Percentiles rank a stretch among this genome's conserved stretches.
These are phyloP conservation scores for Spizellomyces sp. DNA, from an alignment of 192 early-diverging fungal species.

Conservation along the genomic window DNA sequence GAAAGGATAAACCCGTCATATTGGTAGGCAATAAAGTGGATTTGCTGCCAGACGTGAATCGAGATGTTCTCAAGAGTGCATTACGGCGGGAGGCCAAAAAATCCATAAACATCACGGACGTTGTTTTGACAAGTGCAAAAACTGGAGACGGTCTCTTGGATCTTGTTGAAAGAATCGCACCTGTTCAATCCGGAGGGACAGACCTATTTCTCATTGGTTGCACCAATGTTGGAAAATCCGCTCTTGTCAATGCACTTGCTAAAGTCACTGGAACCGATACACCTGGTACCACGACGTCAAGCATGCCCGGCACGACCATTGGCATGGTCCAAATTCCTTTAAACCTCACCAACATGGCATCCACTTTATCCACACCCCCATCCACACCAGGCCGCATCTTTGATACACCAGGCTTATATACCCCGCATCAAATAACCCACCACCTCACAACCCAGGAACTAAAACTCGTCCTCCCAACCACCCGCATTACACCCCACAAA, in stretches of 20 bases:
- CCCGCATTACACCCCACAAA: neutral
- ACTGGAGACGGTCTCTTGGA: constrained; percentile 14
- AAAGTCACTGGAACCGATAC: constrained; percentile 41
- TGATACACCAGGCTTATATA: constrained; percentile 31
- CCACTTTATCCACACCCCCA: constrained; percentile 30
- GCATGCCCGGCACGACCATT: constrained; percentile 76
- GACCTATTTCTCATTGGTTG: constrained; percentile 75
- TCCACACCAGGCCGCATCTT: constrained; percentile 9
- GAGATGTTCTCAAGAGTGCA: constrained; percentile 43
- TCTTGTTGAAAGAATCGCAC: constrained; percentile 31
- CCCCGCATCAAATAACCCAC: constrained; percentile 19
- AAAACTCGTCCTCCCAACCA: constrained; percentile 14
- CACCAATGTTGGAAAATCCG: constrained; percentile 79
- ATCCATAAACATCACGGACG: neutral
- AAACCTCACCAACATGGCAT: too few species aligned
- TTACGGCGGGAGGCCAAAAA: neutral
- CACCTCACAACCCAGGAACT: constrained; percentile 11
- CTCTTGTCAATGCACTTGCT: constrained; percentile 67
- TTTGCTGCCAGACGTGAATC: constrained; percentile 53
- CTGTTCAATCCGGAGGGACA: constrained; percentile 39
- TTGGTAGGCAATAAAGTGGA: constrained; percentile 76
- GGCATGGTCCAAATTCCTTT: constrained; percentile 58
- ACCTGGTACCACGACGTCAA: constrained; percentile 53
- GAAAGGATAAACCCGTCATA: constrained; percentile 48
- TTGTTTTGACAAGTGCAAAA: constrained; percentile 22